Percentiles rank a stretch among this genome's conserved stretches.
These are phyloP conservation scores for Proliferodiscus dingleyae DNA, from an alignment of 2,329 filamentous ascomycete species.

Conservation along the genomic window DNA sequence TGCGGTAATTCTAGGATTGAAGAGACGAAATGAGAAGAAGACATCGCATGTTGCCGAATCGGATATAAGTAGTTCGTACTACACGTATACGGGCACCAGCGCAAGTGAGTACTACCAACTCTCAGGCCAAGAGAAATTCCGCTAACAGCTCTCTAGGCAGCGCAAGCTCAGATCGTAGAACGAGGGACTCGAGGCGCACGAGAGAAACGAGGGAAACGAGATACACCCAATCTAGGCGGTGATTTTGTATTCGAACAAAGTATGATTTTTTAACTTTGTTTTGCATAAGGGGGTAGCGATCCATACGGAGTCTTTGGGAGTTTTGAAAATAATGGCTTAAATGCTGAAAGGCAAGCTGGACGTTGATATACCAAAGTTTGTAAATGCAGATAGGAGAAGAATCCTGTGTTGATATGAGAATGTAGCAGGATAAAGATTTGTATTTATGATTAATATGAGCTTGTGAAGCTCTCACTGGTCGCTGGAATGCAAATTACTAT, in stretches of 20 bases:
- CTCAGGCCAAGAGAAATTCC: not conserved
- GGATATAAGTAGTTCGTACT: slow-evolving; percentile 29
- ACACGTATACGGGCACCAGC: slow-evolving; percentile 30
- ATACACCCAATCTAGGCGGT: slow-evolving; percentile 4
- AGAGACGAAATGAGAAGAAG: slow-evolving; percentile 25
- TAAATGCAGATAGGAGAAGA: not conserved
- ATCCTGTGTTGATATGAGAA: not conserved
- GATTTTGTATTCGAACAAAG: not conserved
- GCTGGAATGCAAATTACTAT: not conserved
- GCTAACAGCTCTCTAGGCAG: slow-evolving; percentile 24
- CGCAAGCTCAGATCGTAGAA: slow-evolving; percentile 29
- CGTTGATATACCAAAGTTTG: not conserved
- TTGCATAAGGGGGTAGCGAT: not conserved
- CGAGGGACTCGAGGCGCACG: slow-evolving; percentile 19
- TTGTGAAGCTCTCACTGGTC: not conserved
- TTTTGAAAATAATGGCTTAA: not conserved
- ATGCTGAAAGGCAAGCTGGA: not conserved
- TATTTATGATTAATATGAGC: not conserved
- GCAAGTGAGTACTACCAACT: slow-evolving; percentile 25
- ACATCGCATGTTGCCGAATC: slow-evolving; percentile 9
- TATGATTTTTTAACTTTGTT: not conserved
- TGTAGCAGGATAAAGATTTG: not conserved
- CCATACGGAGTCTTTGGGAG: not conserved
- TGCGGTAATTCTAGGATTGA: slow-evolving; percentile 29
- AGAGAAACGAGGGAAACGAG: slow-evolving; percentile 6